Percentiles rank a stretch among this genome's conserved stretches.
These are phyloP conservation scores for Elaeagnus macrophylla DNA, from an alignment of 306 rosid species.

Conservation along the genomic window DNA sequence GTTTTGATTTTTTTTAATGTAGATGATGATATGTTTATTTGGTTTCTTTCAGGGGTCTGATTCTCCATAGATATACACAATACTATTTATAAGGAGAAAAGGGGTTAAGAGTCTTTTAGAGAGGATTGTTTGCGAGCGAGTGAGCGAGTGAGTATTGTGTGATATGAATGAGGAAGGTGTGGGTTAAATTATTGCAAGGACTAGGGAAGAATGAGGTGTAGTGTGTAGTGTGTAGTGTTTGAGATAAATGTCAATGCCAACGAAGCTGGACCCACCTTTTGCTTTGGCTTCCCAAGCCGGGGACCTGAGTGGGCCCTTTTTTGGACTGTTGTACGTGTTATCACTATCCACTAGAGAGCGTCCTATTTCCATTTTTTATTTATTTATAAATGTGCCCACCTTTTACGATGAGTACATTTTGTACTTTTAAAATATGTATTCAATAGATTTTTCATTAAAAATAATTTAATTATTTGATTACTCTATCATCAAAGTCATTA, in stretches of 20 bases:
- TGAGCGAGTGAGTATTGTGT: neutral
- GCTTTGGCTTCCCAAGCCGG: constrained; percentile 33
- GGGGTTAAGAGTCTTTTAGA: neutral
- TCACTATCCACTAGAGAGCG: too few relatives aligned
- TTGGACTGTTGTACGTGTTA: constrained; percentile 24
- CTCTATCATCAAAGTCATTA: too few relatives aligned
- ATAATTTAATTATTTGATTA: too few relatives aligned
- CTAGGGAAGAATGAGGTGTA: too few relatives aligned
- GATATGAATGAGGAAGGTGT: constrained; percentile 4
- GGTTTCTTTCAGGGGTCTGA: neutral
- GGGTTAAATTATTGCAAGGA: constrained; percentile 42
- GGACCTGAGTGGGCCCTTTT: constrained; percentile 15
- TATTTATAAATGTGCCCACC: too few relatives aligned
- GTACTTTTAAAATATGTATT: too few relatives aligned
- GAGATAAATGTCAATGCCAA: constrained; percentile 80
- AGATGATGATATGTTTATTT: constrained; percentile 1
- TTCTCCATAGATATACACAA: constrained; percentile 18
- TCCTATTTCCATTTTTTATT: too few relatives aligned
- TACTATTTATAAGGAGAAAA: neutral
- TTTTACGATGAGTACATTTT: too few relatives aligned
- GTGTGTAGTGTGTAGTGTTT: too few relatives aligned
- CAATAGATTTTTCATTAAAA: too few relatives aligned
- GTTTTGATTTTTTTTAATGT: constrained; percentile 29
- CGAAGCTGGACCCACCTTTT: constrained; percentile 65
- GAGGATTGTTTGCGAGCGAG: neutral